These are phyloP conservation scores for Tetrapisispora fleetii DNA, from an alignment of 805 yeast genomes.

Conservation along the genomic window DNA sequence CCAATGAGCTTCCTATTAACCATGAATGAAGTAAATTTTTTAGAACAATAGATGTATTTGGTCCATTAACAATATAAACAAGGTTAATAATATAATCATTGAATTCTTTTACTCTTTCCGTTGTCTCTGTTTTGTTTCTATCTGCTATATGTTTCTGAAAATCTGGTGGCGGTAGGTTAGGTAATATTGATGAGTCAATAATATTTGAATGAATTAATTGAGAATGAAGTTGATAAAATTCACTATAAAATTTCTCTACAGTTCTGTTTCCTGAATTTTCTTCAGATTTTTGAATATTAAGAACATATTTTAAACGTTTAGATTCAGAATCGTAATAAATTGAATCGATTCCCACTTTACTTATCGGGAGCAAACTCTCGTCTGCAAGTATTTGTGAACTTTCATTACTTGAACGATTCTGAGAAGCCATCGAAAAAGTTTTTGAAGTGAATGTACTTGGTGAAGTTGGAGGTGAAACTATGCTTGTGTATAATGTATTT, in stretches of 20 bases:
- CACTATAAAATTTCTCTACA: conserved; percentile 13
- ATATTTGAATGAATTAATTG: conserved; percentile 1
- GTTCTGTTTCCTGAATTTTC: conserved; percentile 5
- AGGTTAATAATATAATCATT: conserved; percentile 5
- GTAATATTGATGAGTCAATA: neutral
- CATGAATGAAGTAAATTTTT: conserved; percentile 6
- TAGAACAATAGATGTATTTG: neutral
- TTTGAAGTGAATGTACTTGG: conserved; percentile 14
- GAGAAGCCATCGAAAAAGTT: conserved; percentile 8
- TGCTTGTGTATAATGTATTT: neutral
- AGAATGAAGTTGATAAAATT: conserved; percentile 17
- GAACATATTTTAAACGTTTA: conserved; percentile 12
- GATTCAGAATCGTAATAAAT: conserved; percentile 5
- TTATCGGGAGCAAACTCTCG: neutral
- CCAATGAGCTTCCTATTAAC: conserved; percentile 3
- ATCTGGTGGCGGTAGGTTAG: conserved; percentile 10
- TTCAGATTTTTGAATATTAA: conserved; percentile 7
- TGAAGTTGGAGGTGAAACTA: conserved; percentile 15
- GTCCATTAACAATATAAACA: neutral
- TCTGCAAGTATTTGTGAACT: neutral
- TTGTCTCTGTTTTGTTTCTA: neutral
- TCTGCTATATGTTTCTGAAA: neutral
- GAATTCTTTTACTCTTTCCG: conserved; percentile 7
- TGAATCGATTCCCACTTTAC: neutral
- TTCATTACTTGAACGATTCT: conserved; percentile 6